These are phyloP conservation scores for Suhomyces coccinellae DNA, from an alignment of 1,139 yeast genomes.

Conservation along the genomic window DNA sequence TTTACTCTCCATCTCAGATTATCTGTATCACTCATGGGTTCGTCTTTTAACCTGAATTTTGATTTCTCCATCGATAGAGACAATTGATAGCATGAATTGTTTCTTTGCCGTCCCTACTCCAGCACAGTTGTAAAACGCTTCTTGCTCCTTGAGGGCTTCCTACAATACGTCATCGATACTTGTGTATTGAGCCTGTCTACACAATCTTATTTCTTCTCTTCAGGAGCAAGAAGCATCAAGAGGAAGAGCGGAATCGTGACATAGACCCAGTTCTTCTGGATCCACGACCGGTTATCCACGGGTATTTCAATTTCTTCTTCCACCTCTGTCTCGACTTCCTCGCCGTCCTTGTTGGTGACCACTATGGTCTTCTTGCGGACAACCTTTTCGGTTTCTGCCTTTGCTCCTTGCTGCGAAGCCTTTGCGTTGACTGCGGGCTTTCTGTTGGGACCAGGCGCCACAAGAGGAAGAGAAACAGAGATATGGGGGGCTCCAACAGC, in stretches of 20 bases:
- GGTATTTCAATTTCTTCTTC: constrained; percentile 29
- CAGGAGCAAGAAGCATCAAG: constrained; percentile 29
- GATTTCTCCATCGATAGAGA: too few species aligned
- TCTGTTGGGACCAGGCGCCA: constrained; percentile 33
- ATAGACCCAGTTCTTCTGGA: constrained; percentile 58
- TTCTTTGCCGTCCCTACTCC: too few species aligned
- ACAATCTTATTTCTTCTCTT: constrained; percentile 18
- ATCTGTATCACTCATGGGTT: too few species aligned
- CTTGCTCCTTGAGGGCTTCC: background rate
- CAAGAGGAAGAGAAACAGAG: background rate
- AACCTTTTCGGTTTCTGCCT: constrained; percentile 17
- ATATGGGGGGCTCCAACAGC: background rate
- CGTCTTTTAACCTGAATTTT: too few species aligned
- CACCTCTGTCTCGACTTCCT: constrained; percentile 25
- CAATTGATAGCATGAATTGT: too few species aligned
- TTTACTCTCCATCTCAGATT: too few species aligned
- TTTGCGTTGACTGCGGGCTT: constrained; percentile 12
- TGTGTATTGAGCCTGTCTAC: background rate
- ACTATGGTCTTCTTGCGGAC: constrained; percentile 16
- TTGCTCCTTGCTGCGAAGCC: constrained; percentile 7
- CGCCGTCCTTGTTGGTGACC: constrained; percentile 26
- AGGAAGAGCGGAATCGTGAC: constrained; percentile 36
- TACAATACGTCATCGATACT: background rate
- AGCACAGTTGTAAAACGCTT: too few species aligned
- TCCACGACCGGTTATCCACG: constrained; percentile 45